A percentile compares a stretch with the other conserved stretches of the same genome.
These are phyloP conservation scores for Oryza coarctata DNA, from an alignment of 176 grass and related monocot genomes.

Conservation along the genomic window DNA sequence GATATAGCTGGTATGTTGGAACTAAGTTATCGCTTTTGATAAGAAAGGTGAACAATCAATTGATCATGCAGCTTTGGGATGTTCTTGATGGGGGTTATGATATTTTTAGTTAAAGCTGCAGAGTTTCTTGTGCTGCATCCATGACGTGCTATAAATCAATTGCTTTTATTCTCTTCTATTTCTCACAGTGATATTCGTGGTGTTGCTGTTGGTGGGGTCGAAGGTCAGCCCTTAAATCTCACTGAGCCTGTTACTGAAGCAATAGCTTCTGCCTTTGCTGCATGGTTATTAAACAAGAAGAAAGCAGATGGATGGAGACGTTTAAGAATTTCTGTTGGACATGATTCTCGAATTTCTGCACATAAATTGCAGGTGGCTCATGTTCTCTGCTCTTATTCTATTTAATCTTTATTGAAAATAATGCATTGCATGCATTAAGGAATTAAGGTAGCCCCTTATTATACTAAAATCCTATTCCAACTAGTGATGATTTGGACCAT, in stretches of 20 bases:
- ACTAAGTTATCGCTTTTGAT: background rate
- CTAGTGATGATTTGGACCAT: background rate
- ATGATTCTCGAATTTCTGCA: constrained; percentile 95
- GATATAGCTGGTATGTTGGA: background rate
- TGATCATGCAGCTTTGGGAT: background rate
- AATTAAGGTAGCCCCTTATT: background rate
- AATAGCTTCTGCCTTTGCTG: constrained; percentile 85
- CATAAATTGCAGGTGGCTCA: constrained; percentile 76
- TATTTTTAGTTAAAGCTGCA: background rate
- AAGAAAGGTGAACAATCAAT: background rate
- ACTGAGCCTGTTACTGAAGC: constrained; percentile 76
- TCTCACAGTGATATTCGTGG: constrained; percentile 89
- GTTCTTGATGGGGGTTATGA: background rate
- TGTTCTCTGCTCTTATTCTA: constrained; percentile 18
- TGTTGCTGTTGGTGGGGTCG: constrained; percentile 91
- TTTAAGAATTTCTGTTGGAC: constrained; percentile 82
- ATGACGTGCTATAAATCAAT: background rate
- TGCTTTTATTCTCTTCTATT: constrained; percentile 2
- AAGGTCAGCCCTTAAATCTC: constrained; percentile 72
- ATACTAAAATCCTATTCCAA: background rate
- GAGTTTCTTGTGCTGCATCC: background rate
- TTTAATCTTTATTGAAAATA: constrained; percentile 11
- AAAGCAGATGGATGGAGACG: constrained; percentile 67
- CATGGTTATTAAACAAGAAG: constrained; percentile 90
- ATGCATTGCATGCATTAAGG: background rate